Percentiles rank a stretch among this genome's conserved stretches.
phyloP scores from a whole-genome alignment of 1,284 basidiomycete species.

The Vanrija sp. region DNA sequence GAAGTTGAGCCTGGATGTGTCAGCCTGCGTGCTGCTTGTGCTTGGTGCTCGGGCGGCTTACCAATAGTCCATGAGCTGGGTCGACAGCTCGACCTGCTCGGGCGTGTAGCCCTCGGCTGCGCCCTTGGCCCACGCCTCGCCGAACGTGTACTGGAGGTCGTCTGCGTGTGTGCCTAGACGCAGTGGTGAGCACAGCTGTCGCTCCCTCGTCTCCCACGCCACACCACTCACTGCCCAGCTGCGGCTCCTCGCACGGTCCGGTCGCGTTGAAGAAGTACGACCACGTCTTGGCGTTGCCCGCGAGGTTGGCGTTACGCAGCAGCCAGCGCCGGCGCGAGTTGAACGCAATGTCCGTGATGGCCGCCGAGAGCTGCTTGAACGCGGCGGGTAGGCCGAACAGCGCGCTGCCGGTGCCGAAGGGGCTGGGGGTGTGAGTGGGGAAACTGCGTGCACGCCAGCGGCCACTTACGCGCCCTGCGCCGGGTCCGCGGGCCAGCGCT shows the following conservation, averaged over 20 bases:
- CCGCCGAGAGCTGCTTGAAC: slow-evolving; percentile 31
- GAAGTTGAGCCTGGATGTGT: slow-evolving; percentile 48
- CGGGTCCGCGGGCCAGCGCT: slow-evolving; percentile 29
- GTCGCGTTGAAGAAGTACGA: slow-evolving; percentile 31
- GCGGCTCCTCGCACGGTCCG: slow-evolving; percentile 11
- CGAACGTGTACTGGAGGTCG: slow-evolving; percentile 32
- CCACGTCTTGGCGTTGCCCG: slow-evolving; percentile 32
- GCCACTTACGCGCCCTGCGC: slow-evolving; percentile 15
- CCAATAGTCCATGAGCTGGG: slow-evolving; percentile 40
- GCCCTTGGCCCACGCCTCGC: slow-evolving; percentile 7
- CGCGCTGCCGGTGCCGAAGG: slow-evolving; percentile 40
- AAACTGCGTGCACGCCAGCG: too few relatives aligned
- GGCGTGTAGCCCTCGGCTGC: slow-evolving; percentile 20
- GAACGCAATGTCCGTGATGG: slow-evolving; percentile 33
- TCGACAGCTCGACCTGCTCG: slow-evolving; percentile 21
- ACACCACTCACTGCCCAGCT: background rate
- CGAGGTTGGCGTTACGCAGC: slow-evolving; percentile 24
- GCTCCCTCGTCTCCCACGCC: slow-evolving; percentile 1
- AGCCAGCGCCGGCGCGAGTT: slow-evolving; percentile 32
- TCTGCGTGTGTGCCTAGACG: slow-evolving; percentile 25
- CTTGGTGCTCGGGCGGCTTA: too few relatives aligned
- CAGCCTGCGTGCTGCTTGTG: too few relatives aligned
- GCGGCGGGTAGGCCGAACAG: slow-evolving; percentile 27
- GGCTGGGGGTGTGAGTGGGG: slow-evolving; percentile 15
- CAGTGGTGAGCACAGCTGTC: too few relatives aligned